Evolutionary conservation across 2,329 filamentous ascomycete species (phyloP), one percentile per base, ranked within the genome.

Genomic region (Colletotrichum zoysiae): DNA sequence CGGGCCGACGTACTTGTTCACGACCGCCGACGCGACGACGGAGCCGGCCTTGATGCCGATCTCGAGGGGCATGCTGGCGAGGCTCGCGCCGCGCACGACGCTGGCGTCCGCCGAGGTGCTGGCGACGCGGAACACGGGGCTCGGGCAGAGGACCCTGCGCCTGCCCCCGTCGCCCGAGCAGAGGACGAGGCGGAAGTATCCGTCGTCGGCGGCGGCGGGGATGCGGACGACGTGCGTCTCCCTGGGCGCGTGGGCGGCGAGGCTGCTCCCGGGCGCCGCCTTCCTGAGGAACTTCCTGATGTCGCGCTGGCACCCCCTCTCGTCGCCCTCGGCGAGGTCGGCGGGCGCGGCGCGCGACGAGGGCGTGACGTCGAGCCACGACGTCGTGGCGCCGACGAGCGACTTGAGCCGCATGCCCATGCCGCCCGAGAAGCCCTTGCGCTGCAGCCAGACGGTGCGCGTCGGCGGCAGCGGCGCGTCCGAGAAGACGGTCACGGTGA

Each of bases 341-440:
- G 86, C 81, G 0, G 84, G 76, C 0, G 78, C 76, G 0, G 87
- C 84, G 30, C 83, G 82, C 2, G 84, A 79, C 0, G 82, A 82
- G 0, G 92, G 92, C 0, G 92, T 93, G 2, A 93, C 91, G 70
- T 93, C 86, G 16, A 93, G 82, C 91, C 92, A 93, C 75, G 82
- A 84, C 9, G 85, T 84, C 16, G 85, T 88, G 0, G 86, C 84
- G 9, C 90, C 87, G 46, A 93, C 81, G 1, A 93, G 78, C 0
- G 90, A 87, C 77, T 91, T 92, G 38, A 90, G 81, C 8, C 86
- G 85, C 88, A 93, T 92, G 23, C 92, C 92, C 60, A 90, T 86
- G 76, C 91, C 90, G 5, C 92, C 92, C 0, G 89, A 90, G 81
- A 85, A 92, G 2, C 91, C 92, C 74, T 90, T 91, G 70, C 86